These are phyloP conservation scores for Syzygium jambos DNA, from an alignment of 345 rosid species.

Conservation along the genomic window DNA sequence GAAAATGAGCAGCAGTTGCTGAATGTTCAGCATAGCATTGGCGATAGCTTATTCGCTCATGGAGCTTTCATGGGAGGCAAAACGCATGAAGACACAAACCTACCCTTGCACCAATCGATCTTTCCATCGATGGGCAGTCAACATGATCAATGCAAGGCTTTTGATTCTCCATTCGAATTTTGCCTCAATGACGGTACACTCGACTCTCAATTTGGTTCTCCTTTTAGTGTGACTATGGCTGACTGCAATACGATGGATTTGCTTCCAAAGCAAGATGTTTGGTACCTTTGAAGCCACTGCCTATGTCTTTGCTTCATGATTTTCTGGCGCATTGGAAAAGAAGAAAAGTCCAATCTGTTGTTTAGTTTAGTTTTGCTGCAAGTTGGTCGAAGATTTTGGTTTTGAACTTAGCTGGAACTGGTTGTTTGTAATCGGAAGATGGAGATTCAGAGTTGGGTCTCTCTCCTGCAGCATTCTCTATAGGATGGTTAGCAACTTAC, in stretches of 20 bases:
- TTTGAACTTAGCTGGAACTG: not conserved
- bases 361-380: not conserved
- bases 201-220: conserved; percentile 21
- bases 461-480: not conserved
- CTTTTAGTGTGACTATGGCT: conserved; percentile 6
- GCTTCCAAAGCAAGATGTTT: not conserved
- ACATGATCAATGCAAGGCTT: conserved; percentile 24
- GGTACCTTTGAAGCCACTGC: conserved; percentile 2
- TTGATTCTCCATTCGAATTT: conserved; percentile 21
- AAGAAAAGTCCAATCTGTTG: not conserved
- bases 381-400: not conserved
- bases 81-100: conserved; percentile 9
- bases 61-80: conserved; percentile 19
- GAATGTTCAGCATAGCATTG: conserved; percentile 19
- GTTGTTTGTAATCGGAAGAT: not conserved
- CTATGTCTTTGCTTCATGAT: not conserved
- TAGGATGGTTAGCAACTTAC: not conserved
- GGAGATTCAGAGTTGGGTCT: not conserved
- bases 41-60: conserved; percentile 16
- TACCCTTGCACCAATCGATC: conserved; percentile 11
- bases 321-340: not conserved
- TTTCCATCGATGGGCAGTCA: conserved; percentile 13
- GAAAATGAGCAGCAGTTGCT: conserved; percentile 1
- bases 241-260: not conserved
- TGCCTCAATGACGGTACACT: not conserved